Evolutionary conservation across 1,284 basidiomycete genomes (phyloP).

Genomic region (Malassezia equina): DNA sequence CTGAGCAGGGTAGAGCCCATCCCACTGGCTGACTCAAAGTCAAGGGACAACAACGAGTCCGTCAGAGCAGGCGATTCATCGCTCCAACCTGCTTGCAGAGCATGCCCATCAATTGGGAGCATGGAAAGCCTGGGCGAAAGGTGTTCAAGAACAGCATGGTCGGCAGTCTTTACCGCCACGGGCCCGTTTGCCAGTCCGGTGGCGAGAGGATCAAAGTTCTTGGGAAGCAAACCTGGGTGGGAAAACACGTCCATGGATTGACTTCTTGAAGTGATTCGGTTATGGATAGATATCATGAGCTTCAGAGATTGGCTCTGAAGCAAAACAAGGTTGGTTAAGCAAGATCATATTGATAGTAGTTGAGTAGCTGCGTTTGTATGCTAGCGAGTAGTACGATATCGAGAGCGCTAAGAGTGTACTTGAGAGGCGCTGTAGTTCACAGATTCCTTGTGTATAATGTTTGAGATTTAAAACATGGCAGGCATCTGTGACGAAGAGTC

Average conservation of each 20-base stretch:
- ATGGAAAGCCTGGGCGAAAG: background rate
- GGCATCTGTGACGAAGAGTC: slow-evolving; percentile 2
- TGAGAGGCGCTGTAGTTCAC: slow-evolving; percentile 7
- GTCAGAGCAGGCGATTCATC: slow-evolving; percentile 11
- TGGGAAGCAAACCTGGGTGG: background rate
- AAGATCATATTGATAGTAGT: slow-evolving; percentile 12
- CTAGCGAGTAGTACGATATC: background rate
- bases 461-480: slow-evolving; percentile 1
- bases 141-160: background rate
- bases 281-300: slow-evolving; percentile 9
- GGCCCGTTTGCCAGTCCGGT: background rate
- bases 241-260: background rate
- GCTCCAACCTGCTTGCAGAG: slow-evolving; percentile 3
- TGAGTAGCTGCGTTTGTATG: slow-evolving; percentile 7
- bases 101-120: background rate
- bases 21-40: slow-evolving; percentile 8
- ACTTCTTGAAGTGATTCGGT: background rate
- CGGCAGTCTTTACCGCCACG: slow-evolving; percentile 2
- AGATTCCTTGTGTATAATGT: slow-evolving; percentile 5
- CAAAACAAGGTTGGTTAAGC: background rate
- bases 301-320: slow-evolving; percentile 18
- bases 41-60: slow-evolving; percentile 15
- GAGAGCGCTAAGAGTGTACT: background rate
- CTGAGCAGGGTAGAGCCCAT: background rate
- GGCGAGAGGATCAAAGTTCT: background rate